Evolutionary conservation across 768 basidiomycete species (phyloP), one percentile per base, ranked within the genome.

Genomic region (Tylopilus rubrobrunneus): DNA sequence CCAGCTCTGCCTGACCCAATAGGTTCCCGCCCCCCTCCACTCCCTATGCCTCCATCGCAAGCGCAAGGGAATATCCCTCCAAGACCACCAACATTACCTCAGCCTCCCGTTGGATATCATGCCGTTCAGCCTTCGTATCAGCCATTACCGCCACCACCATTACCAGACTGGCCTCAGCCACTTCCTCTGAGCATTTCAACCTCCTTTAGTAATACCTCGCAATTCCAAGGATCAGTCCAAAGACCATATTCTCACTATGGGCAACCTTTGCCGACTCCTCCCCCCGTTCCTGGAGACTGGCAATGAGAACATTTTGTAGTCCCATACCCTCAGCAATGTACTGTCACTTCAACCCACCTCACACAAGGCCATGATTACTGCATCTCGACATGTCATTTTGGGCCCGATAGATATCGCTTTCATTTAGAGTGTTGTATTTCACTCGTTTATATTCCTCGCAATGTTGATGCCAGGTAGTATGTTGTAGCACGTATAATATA

Each of bases 1-100:
- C 58, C 55, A 65, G 66, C 57, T 48, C 70, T 51, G 52, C 55
- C 57, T 4, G 70, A 70, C 25, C 25, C 58, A 11, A 41, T 55
- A 36, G 60, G 52, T 28, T 33, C 61, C 27, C 56, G 53, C 12
- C 55, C 51, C 17, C 59, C 64, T 34, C 65, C 66, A 21, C 62
- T 70, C 12, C 67, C 69, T 21, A 52, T 61, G 15, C 72, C 69
- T 45, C 55, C 68, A 19, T 54, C 42, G 15, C 71, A 63, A 41
- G 40, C 55, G 49, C 59, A 64, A 56, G 61, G 57, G 28, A 64
- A 57, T 42, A 56, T 66, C 11, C 61, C 71, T 11, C 67, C 74
- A n/a, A 69, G 79, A 45, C 76, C 74, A 36, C 73, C 78, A 8
- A 76, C 77, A 59, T 71, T 86, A 21, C 83, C 81, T 48, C 76